Conservation (phyloP, 1,139 yeast genomes). For the Zygoascus meyerae region DNA sequence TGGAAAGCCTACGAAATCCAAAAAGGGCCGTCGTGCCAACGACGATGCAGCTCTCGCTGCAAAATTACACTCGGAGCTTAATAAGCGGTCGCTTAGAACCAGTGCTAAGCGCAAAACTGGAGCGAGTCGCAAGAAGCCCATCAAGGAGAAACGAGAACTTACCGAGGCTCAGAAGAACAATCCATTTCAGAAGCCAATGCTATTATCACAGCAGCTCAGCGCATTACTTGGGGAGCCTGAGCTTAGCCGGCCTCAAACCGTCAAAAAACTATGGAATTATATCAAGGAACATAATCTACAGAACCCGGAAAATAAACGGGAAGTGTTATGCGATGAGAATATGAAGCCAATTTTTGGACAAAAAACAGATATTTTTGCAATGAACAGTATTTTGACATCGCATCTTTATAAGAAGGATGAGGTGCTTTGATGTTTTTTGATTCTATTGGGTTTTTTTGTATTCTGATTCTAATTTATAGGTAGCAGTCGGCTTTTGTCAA, state of each 20-base stretch:
- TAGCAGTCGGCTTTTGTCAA: too few relatives aligned
- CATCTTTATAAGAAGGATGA: constrained; percentile 40
- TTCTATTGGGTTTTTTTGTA: too few relatives aligned
- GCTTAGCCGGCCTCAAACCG: constrained; percentile 66
- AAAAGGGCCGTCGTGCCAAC: constrained; percentile 31
- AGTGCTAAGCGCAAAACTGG: constrained; percentile 10
- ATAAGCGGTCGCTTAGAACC: constrained; percentile 20
- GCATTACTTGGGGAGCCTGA: constrained; percentile 41
- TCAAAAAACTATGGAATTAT: constrained; percentile 67
- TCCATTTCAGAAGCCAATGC: constrained; percentile 30
- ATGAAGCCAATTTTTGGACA: constrained; percentile 52
- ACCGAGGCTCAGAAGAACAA: constrained; percentile 15
- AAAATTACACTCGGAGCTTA: constrained; percentile 37
- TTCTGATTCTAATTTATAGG: too few relatives aligned
- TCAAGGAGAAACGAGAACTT: constrained; percentile 10
- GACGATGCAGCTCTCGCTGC: constrained; percentile 46
- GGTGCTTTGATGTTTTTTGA: constrained; percentile 3
- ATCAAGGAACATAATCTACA: constrained; percentile 61
- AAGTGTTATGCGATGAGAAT: constrained; percentile 62
- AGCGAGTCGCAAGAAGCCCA: constrained; percentile 8
- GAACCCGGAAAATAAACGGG: constrained; percentile 61
- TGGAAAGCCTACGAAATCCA: constrained; percentile 28
- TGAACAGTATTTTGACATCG: constrained; percentile 55
- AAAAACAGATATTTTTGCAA: constrained; percentile 45
- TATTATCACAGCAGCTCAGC: constrained; percentile 48